Conservation (phyloP, 768 basidiomycete species). For the Trichaptum fuscoviolaceum region DNA sequence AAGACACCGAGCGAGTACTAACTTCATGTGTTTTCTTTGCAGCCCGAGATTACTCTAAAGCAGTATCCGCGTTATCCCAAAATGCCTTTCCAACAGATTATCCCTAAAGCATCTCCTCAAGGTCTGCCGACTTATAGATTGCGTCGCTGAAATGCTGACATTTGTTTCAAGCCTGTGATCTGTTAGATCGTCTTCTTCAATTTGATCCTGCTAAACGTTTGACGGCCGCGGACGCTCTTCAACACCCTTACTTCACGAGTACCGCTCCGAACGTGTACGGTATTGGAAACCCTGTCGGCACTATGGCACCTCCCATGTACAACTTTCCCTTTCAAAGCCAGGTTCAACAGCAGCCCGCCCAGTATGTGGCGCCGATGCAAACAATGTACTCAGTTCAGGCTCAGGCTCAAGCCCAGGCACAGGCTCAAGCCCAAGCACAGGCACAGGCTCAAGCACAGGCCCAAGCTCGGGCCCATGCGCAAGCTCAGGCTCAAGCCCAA, state of each 20-base stretch:
- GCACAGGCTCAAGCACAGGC: constrained; percentile 9
- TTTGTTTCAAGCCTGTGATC: constrained; percentile 63
- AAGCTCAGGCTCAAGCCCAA: constrained; percentile 33
- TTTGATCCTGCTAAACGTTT: constrained; percentile 93
- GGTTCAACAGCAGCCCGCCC: constrained; percentile 10
- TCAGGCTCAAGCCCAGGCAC: constrained; percentile 16
- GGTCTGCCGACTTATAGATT: constrained; percentile 38
- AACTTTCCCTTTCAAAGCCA: constrained; percentile 51
- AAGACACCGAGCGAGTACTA: not conserved
- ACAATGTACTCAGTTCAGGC: constrained; percentile 11
- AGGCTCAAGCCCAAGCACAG: constrained; percentile 42
- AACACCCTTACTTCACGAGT: constrained; percentile 85
- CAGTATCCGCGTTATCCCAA: constrained; percentile 85
- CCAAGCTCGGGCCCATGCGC: constrained; percentile 29
- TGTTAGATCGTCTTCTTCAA: constrained; percentile 90
- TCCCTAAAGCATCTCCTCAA: constrained; percentile 82
- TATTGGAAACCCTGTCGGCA: constrained; percentile 39
- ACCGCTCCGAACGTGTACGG: constrained; percentile 31
- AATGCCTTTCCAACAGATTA: constrained; percentile 71
- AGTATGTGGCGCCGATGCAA: constrained; percentile 7
- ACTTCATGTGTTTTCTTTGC: constrained; percentile 10
- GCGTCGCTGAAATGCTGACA: constrained; percentile 4
- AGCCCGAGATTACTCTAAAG: constrained; percentile 83
- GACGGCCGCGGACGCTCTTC: constrained; percentile 85
- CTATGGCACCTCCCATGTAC: constrained; percentile 65